Conservation (phyloP, 2,329 filamentous ascomycete genomes). For the Ophiocordyceps camponoti-leonardi region DNA sequence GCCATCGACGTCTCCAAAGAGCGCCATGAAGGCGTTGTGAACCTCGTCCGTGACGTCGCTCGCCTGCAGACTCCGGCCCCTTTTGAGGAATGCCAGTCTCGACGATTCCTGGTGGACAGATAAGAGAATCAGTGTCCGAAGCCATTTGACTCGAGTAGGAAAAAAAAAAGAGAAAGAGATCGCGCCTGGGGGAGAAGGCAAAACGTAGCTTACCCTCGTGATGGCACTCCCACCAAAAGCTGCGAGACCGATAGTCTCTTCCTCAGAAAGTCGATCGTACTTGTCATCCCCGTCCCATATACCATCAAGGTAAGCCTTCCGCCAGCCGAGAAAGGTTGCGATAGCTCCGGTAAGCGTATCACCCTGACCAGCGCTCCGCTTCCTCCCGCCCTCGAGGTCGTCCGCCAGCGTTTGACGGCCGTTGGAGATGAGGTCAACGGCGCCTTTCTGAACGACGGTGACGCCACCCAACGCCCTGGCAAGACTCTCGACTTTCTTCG, state of each 20-base stretch:
- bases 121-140: background rate
- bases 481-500: slow-evolving; percentile 38
- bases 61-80: slow-evolving; percentile 77
- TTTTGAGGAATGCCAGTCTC: slow-evolving; percentile 67
- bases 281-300: slow-evolving; percentile 51
- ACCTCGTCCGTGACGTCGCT: slow-evolving; percentile 88
- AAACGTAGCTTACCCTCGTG: slow-evolving; percentile 44
- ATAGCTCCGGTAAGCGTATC: slow-evolving; percentile 85
- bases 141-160: too few species aligned
- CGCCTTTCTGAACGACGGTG: slow-evolving; percentile 81
- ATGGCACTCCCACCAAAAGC: slow-evolving; percentile 78
- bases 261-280: slow-evolving; percentile 24
- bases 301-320: slow-evolving; percentile 68
- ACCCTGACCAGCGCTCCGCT: slow-evolving; percentile 86
- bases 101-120: slow-evolving; percentile 49
- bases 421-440: slow-evolving; percentile 67
- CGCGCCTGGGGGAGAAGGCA: too few species aligned
- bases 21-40: slow-evolving; percentile 58
- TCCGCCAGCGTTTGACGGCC: slow-evolving; percentile 58
- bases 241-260: slow-evolving; percentile 55
- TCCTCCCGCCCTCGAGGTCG: slow-evolving; percentile 65
- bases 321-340: slow-evolving; percentile 77
- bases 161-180: too few species aligned
- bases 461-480: slow-evolving; percentile 69
- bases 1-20: slow-evolving; percentile 56